phyloP scores from a whole-genome alignment of 441 rosid species.

The Dalechampia spathulata region DNA sequence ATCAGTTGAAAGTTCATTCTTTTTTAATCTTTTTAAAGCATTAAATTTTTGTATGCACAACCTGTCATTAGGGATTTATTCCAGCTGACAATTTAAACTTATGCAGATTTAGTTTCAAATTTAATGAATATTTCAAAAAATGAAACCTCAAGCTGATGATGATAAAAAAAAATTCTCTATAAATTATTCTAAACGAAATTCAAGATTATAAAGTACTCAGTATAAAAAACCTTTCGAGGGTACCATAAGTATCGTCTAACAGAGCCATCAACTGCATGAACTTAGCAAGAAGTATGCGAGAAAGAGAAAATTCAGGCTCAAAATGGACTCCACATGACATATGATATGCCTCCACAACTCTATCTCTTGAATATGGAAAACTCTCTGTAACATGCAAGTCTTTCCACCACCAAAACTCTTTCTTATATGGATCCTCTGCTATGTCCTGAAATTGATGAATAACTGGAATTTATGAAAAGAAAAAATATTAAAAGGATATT shows the following conservation, averaged over 20 bases:
- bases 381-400: neutral
- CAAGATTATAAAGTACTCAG: too few species aligned
- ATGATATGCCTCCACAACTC: conserved; percentile 9
- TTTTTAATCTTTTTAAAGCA: neutral
- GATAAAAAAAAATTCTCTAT: too few species aligned
- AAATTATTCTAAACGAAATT: too few species aligned
- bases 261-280: neutral
- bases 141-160: too few species aligned
- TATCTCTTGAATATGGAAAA: conserved; percentile 5
- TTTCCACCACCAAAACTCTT: conserved; percentile 13
- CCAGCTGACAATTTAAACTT: too few species aligned
- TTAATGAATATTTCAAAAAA: too few species aligned
- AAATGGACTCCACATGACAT: neutral
- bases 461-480: neutral
- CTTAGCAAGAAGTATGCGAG: neutral
- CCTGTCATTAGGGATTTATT: too few species aligned
- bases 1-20: neutral
- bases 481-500: too few species aligned
- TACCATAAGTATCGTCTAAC: conserved; percentile 16
- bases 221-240: neutral
- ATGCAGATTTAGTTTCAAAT: too few species aligned
- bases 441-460: too few species aligned
- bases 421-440: too few species aligned
- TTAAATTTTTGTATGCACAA: too few species aligned
- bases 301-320: conserved; percentile 12